Base-by-base conservation (phyloP, 768 basidiomycete species). In the Ramaria rubella region DNA sequence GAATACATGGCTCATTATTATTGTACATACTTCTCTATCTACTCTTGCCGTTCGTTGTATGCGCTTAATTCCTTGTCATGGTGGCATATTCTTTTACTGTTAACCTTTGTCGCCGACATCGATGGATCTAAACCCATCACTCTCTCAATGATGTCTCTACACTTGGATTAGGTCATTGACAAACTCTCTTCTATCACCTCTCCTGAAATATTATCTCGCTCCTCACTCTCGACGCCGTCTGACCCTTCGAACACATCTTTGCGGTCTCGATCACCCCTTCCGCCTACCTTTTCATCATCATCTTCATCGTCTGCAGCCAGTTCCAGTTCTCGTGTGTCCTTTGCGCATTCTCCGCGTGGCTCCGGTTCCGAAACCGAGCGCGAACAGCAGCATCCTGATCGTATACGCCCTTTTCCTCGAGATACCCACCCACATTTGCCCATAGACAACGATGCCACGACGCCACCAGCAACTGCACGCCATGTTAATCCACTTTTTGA, bases 341-440 rank as follows among this genome's bases (percentile, higher is more conserved):
- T 48, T 14, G 46, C 46, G 27, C 15, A 7, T 17, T 31, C 33
- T 23, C 27, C 15, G 19, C 43, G 1, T 33, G 31, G 77, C 53
- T 90, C 88, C 6, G 89, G 89, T 30, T 90, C 87, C 2, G 90
- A 90, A 68, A 91, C 89, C 0, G 90, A 91, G 68, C 52, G 52
- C 27, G 55, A 57, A 24, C 55, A 38, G 44, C 53, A 21, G 9
- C 40, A 55, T 14, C 44, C 33, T 19, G 36, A 24, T 26, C 52
- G 51, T 7, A 17, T 33, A 52, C 65, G 58, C 68, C 54, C 65
- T 70, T 59, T 63, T 70, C 54, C 59, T 67, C 59, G 64, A 49
- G 44, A 44, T 38, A 51, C 57, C 48, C 63, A 59, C n/a, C 66
- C 65, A 40, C 68, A 68, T 2, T 73, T n/a, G n/a, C n/a, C 76